Conservation (phyloP, 306 rosid genomes). For the Carpinus fangiana region DNA sequence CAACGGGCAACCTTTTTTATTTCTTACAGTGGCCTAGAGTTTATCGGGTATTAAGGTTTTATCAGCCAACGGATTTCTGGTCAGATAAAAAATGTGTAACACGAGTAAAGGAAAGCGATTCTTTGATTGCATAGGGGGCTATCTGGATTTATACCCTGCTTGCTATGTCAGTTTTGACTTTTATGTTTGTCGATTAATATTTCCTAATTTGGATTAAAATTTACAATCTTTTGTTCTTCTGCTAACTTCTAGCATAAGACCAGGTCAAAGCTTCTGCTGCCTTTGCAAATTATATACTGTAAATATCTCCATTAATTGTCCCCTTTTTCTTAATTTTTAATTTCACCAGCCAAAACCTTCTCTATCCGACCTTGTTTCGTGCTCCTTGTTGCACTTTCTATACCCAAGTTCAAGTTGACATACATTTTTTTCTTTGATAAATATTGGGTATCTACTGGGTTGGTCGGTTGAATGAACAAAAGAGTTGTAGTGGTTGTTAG, state of each 20-base stretch:
- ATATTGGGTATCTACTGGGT: no score
- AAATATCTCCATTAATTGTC: neutral
- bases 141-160: slow-evolving; percentile 13
- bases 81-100: neutral
- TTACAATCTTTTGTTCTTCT: neutral
- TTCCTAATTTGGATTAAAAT: neutral
- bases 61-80: neutral
- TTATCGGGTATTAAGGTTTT: neutral
- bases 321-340: neutral
- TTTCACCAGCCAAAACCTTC: neutral
- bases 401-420: neutral
- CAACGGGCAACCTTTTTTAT: neutral
- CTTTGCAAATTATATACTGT: neutral
- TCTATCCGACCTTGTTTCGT: neutral
- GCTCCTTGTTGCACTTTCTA: neutral
- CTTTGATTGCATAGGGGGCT: slow-evolving; percentile 2
- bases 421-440: neutral
- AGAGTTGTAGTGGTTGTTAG: neutral
- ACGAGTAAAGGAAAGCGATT: neutral
- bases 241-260: neutral
- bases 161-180: slow-evolving; percentile 6
- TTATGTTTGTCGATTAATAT: neutral
- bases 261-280: neutral
- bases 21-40: neutral
- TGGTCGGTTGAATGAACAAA: neutral